phyloP scores from a whole-genome alignment of 2,329 filamentous ascomycete genomes.

The Penicillium nordicum region DNA sequence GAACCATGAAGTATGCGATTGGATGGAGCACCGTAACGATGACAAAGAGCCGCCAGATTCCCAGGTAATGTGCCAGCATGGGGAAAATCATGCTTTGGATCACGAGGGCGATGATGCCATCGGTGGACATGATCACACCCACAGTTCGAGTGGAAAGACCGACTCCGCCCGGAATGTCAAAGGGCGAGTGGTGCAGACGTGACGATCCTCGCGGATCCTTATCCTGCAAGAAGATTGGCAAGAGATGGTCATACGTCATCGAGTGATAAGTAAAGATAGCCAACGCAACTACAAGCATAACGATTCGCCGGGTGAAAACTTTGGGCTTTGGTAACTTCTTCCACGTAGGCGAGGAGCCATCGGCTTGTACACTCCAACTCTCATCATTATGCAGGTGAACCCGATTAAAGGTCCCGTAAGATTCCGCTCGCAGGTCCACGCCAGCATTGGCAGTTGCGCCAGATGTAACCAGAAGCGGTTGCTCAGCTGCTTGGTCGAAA shows the following conservation, averaged over 20 bases:
- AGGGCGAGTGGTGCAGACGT: conserved; percentile 38
- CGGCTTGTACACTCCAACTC: conserved; percentile 50
- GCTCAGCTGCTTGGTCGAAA: conserved; percentile 55
- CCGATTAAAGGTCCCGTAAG: conserved; percentile 69
- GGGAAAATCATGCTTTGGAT: conserved; percentile 72
- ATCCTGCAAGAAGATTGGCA: conserved; percentile 92
- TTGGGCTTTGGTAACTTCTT: conserved; percentile 40
- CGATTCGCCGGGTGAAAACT: conserved; percentile 62
- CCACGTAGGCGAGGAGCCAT: conserved; percentile 43
- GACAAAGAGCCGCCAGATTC: conserved; percentile 65
- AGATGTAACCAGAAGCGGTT: conserved; percentile 71
- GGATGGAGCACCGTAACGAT: conserved; percentile 65
- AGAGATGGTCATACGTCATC: conserved; percentile 89
- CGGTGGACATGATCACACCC: conserved; percentile 65
- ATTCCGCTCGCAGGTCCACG: conserved; percentile 72
- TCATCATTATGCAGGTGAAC: conserved; percentile 55
- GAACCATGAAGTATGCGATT: conserved; percentile 64
- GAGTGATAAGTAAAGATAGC: conserved; percentile 92
- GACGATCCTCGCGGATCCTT: conserved; percentile 36
- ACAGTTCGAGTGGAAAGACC: conserved; percentile 65
- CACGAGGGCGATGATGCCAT: conserved; percentile 68
- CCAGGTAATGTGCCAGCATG: conserved; percentile 59
- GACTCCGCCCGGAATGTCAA: conserved; percentile 62
- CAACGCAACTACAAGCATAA: conserved; percentile 74
- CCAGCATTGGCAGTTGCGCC: conserved; percentile 70